Evolutionary conservation across 306 rosid species (phyloP), one percentile per base, ranked within the genome.

Genomic region (Bauhinia variegata): DNA sequence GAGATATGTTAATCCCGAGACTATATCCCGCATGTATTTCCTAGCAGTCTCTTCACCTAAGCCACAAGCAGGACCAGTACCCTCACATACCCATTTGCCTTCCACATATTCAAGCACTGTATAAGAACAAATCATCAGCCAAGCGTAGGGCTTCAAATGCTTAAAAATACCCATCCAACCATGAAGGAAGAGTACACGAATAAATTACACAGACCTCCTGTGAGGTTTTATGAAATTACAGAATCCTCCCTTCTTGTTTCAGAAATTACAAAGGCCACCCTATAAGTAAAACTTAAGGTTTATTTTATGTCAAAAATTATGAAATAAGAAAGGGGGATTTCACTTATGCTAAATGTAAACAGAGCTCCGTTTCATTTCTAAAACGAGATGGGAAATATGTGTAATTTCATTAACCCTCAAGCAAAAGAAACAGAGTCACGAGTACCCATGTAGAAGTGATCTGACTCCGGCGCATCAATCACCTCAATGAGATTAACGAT

Each of bases 21-120:
- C 95, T 59, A 95, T 91, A 72, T 95, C 97, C 28, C 95, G 96
- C 69, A 90, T 54, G 75, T 95, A 95, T 76, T 82, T 90, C 76
- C 90, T 84, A 41, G 96, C 93, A 73, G 79, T 95, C 73, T 74
- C 80, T 79, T 90, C 96, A 58, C 84, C 92, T 66, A 90, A 63
- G 76, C 75, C 79, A 54, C 88, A 75, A 15, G 92, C 73, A 41
- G 83, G 96, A 72, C 88, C 97, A 4, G 89, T 68, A 63, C 92
- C 97, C 78, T 88, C 96, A 65, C 92, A 88, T 33, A 87, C 95
- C 99, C 99, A 95, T 72, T 95, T 95, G 72, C 91, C 96, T 76
- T 95, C 97, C 60, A 90, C 97, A 72, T 86, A 95, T 78, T 95
- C 99, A 68, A 95, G 99, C 60, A 95, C 99, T 95, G 86, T 51